Evolutionary conservation across 768 basidiomycete genomes (phyloP), one percentile per base, ranked within the genome.

Genomic region (Panaeolus papilionaceus): DNA sequence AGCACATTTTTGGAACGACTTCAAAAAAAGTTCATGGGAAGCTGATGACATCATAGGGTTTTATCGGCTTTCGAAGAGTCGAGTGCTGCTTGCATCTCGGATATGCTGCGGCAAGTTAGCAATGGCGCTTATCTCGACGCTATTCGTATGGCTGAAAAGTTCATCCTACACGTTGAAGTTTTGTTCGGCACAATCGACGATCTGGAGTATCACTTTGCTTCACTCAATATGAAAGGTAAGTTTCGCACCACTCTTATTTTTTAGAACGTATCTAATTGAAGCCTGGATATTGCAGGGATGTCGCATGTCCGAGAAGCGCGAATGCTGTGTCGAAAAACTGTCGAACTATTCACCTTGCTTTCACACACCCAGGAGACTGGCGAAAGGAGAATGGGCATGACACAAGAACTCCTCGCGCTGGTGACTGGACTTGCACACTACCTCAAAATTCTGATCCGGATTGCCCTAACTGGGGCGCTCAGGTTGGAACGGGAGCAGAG

Each of bases 391-490:
- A 95, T 95, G 89, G 94, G 93, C 63, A 96, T 99, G 91, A 98
- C 96, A 18, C 94, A 98, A 79, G 98, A 99, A 73, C 84, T 99
- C 12, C 89, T 99, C 40, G 95, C 96, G 18, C 89, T 99, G 61
- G 98, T 99, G 70, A 99, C 98, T 0, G 97, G 98, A n/a, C 85
- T 99, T 40, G 98, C 98, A 5, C 98, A 99, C 79, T 99, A 99
- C 79, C 90, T 99, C 76, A 99, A 99, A 83, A 99, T 99, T 79
- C 89, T 99, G 64, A 99, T 99, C 70, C 92, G 98, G 63, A 99
- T 99, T 69, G 96, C 98, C 2, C 84, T 99, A 58, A 98, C 98
- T 0, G 96, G 96, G 6, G 94, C 96, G 4, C 86, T 99, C 68
- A 98, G 95, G 80, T 85, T 99, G 38, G 98, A 99, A 79, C 86